These are phyloP conservation scores for Xylariaceae sp. DNA, from an alignment of 2,329 filamentous ascomycete genomes.

Conservation along the genomic window DNA sequence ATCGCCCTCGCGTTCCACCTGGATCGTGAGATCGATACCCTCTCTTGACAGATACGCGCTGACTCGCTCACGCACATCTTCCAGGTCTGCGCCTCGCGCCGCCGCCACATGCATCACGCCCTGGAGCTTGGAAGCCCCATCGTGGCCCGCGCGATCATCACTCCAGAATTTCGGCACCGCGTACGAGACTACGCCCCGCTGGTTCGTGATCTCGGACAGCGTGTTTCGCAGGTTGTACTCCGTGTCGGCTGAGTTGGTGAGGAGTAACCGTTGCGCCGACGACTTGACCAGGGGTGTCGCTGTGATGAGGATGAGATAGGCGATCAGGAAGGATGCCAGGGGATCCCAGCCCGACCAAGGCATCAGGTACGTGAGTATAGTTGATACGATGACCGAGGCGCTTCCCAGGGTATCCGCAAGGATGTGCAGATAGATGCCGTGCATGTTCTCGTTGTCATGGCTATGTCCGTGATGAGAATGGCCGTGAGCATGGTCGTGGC, in stretches of 20 bases:
- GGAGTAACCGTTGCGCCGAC: conserved; percentile 75
- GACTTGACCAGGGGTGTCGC: conserved; percentile 83
- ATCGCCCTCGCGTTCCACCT: conserved; percentile 84
- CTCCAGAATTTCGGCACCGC: conserved; percentile 89
- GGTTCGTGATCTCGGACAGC: conserved; percentile 73
- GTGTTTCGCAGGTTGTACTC: conserved; percentile 88
- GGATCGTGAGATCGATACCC: conserved; percentile 77
- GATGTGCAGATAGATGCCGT: conserved; percentile 94
- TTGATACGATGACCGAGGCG: conserved; percentile 90
- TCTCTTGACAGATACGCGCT: conserved; percentile 64
- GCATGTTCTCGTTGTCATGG: conserved; percentile 96
- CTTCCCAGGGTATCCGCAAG: conserved; percentile 93
- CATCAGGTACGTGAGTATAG: conserved; percentile 78
- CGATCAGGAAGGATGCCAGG: conserved; percentile 88
- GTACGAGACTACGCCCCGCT: conserved; percentile 83
- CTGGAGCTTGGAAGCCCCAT: conserved; percentile 54
- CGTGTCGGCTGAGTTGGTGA: conserved; percentile 77
- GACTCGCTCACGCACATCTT: conserved; percentile 80
- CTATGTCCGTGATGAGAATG: conserved; percentile 40
- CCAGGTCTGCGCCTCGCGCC: conserved; percentile 65
- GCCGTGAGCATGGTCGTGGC: conserved; percentile 31
- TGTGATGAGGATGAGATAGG: conserved; percentile 87
- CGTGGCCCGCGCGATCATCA: conserved; percentile 58
- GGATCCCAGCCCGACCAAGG: conserved; percentile 95
- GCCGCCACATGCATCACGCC: conserved; percentile 87